Conservation (phyloP, 805 yeast genomes). For the Brettanomyces custersianus region DNA sequence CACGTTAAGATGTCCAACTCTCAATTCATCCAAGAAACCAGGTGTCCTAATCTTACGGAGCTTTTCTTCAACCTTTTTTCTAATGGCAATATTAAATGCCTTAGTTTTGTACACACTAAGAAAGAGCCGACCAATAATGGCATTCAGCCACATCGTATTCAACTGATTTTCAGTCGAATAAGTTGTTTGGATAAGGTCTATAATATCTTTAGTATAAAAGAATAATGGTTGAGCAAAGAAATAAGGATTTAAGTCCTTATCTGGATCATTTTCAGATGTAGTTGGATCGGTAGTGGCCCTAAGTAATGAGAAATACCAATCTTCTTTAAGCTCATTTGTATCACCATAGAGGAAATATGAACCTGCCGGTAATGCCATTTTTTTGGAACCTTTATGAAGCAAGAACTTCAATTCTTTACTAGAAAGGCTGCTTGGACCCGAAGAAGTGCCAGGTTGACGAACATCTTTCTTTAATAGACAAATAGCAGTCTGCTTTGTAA, state of each 20-base stretch:
- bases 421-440: conserved; percentile 47
- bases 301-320: conserved; percentile 84
- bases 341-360: conserved; percentile 65
- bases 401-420: conserved; percentile 28
- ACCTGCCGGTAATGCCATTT: conserved; percentile 26
- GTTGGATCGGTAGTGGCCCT: conserved; percentile 48
- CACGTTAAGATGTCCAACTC: conserved; percentile 59
- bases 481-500: conserved; percentile 72
- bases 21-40: conserved; percentile 77
- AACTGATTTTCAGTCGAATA: conserved; percentile 79
- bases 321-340: conserved; percentile 77
- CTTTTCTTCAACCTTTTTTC: conserved; percentile 57
- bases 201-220: conserved; percentile 60
- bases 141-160: conserved; percentile 87
- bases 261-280: neutral
- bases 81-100: conserved; percentile 47
- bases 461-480: conserved; percentile 47
- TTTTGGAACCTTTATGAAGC: conserved; percentile 13
- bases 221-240: conserved; percentile 66
- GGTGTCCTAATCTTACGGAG: conserved; percentile 76
- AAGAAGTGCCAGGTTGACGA: neutral
- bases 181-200: conserved; percentile 63
- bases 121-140: conserved; percentile 74
- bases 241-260: conserved; percentile 43
- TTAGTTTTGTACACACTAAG: conserved; percentile 68